Evolutionary conservation across 1,284 basidiomycete species (phyloP).

Genomic region (Cryptococcus wingfieldii): DNA sequence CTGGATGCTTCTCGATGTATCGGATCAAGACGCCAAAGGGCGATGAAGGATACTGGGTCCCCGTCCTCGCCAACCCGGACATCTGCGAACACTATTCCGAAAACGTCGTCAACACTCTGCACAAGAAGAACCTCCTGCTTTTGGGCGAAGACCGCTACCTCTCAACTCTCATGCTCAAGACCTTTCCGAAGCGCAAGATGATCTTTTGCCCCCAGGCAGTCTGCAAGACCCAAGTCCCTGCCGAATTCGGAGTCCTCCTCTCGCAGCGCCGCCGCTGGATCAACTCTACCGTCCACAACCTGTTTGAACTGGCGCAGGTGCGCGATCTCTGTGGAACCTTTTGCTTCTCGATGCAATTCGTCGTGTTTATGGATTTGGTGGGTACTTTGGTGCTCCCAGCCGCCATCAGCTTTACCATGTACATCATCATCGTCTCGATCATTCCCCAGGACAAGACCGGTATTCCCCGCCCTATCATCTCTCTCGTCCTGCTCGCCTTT

Average conservation of each 20-base stretch:
- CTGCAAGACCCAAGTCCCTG: slow-evolving; percentile 95
- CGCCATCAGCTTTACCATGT: slow-evolving; percentile 92
- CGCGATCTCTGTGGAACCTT: slow-evolving; percentile 92
- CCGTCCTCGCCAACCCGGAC: slow-evolving; percentile 93
- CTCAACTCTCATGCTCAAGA: slow-evolving; percentile 91
- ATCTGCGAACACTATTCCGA: slow-evolving; percentile 98
- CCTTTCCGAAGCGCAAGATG: slow-evolving; percentile 98
- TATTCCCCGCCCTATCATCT: slow-evolving; percentile 68
- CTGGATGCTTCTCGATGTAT: slow-evolving; percentile 99
- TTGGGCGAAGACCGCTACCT: slow-evolving; percentile 99
- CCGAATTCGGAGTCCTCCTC: slow-evolving; percentile 86
- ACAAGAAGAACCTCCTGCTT: slow-evolving; percentile 97
- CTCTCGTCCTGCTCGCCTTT: slow-evolving; percentile 87
- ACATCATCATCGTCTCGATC: slow-evolving; percentile 79
- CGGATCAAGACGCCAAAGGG: slow-evolving; percentile 96
- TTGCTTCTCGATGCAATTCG: slow-evolving; percentile 97
- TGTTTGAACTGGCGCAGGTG: slow-evolving; percentile 88
- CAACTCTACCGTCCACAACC: slow-evolving; percentile 97
- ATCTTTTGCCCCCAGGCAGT: slow-evolving; percentile 97
- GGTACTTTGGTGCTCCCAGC: slow-evolving; percentile 96
- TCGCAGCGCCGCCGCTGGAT: slow-evolving; percentile 99
- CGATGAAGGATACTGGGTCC: slow-evolving; percentile 90
- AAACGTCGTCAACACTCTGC: slow-evolving; percentile 93
- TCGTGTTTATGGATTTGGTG: slow-evolving; percentile 94
- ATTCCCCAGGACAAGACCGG: slow-evolving; percentile 67